A percentile compares a stretch with the other conserved stretches of the same genome.
These are phyloP conservation scores for Austroboletus novae-zelandiae DNA, from an alignment of 1,284 basidiomycete genomes.

Conservation along the genomic window DNA sequence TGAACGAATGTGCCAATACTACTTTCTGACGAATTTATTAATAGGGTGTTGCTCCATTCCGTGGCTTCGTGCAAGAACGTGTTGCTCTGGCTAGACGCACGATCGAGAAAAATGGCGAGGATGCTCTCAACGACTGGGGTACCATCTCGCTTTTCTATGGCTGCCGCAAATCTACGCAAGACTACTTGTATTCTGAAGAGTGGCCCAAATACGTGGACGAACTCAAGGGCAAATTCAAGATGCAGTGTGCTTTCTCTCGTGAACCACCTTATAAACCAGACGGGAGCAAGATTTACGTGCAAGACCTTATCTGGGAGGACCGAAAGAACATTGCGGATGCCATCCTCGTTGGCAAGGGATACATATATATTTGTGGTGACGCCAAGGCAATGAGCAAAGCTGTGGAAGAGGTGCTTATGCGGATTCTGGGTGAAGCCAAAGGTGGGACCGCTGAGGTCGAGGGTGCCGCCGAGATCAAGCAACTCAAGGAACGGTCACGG, in stretches of 20 bases:
- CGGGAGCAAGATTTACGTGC: conserved; percentile 96
- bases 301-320: conserved; percentile 91
- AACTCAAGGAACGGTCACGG: conserved; percentile 89
- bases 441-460: conserved; percentile 83
- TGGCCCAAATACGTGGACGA: conserved; percentile 88
- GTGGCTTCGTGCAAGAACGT: conserved; percentile 97
- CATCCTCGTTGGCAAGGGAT: conserved; percentile 91
- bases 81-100: conserved; percentile 93
- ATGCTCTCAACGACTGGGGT: conserved; percentile 94
- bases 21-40: neutral
- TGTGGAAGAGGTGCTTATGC: conserved; percentile 85
- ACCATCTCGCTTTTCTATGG: conserved; percentile 95
- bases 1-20: neutral
- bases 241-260: conserved; percentile 89
- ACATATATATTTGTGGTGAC: conserved; percentile 95
- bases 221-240: conserved; percentile 86
- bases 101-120: conserved; percentile 88
- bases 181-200: conserved; percentile 94
- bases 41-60: conserved; percentile 95
- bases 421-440: conserved; percentile 92
- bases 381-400: conserved; percentile 95
- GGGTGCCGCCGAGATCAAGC: conserved; percentile 87
- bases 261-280: conserved; percentile 83
- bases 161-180: conserved; percentile 83
- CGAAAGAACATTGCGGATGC: conserved; percentile 80